phyloP scores from a whole-genome alignment of 2,329 filamentous ascomycete species.

The Neurospora sp. region DNA sequence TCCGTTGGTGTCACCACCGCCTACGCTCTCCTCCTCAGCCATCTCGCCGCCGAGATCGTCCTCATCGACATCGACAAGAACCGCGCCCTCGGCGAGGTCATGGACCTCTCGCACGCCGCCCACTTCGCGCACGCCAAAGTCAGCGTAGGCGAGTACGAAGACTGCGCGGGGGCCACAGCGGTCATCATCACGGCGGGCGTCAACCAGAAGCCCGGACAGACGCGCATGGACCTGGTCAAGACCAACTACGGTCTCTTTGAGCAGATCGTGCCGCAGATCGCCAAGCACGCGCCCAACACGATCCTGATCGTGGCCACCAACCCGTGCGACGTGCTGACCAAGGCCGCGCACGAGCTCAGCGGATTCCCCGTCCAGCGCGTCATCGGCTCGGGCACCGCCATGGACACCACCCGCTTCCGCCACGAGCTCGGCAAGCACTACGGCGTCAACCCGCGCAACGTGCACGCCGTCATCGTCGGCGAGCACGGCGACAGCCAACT shows the following conservation, averaged over 20 bases:
- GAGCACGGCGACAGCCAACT: conserved; percentile 25
- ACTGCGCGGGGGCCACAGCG: conserved; percentile 20
- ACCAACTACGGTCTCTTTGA: conserved; percentile 23
- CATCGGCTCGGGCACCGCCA: conserved; percentile 23
- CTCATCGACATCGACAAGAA: conserved; percentile 23
- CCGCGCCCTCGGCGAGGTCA: conserved; percentile 22
- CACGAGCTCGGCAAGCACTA: conserved; percentile 19
- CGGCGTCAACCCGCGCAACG: conserved; percentile 21
- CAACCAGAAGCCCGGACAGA: conserved; percentile 25
- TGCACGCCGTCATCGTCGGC: conserved; percentile 24
- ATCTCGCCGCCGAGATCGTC: conserved; percentile 22
- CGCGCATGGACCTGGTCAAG: conserved; percentile 22
- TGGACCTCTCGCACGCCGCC: conserved; percentile 22
- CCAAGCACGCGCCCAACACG: conserved; percentile 19
- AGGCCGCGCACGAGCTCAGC: conserved; percentile 19
- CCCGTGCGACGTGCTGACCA: conserved; percentile 24
- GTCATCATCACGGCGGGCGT: conserved; percentile 25
- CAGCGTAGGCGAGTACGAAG: conserved; percentile 18
- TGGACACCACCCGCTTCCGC: conserved; percentile 23
- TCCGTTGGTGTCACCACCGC: conserved; percentile 24
- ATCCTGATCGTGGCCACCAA: conserved; percentile 25
- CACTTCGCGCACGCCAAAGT: conserved; percentile 22
- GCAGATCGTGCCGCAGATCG: conserved; percentile 20
- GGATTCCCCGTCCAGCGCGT: conserved; percentile 23
- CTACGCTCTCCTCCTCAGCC: conserved; percentile 21